Percentiles rank a stretch among this genome's conserved stretches.
phyloP scores from a whole-genome alignment of 23 red algal species.

The Gracilaria caudata region DNA sequence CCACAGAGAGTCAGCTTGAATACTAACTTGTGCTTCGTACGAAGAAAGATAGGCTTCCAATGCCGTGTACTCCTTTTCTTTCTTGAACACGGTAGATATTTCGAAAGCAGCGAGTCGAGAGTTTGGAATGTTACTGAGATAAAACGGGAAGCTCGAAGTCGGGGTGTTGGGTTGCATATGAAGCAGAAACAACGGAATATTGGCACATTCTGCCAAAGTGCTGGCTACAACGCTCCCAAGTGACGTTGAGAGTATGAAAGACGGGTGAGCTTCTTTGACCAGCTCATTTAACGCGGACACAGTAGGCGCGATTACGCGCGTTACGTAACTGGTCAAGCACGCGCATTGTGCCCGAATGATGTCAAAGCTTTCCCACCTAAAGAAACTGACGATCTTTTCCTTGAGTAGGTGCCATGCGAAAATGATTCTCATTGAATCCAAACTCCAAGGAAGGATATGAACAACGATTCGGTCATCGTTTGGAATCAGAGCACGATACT shows the following conservation, averaged over 20 bases:
- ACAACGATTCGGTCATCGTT: constrained; percentile 25
- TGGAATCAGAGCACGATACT: constrained; percentile 6
- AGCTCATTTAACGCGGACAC: neutral
- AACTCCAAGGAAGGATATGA: neutral
- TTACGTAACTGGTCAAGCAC: neutral
- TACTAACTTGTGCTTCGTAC: constrained; percentile 24
- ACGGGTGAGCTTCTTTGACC: constrained; percentile 1
- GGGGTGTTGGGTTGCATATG: constrained; percentile 50
- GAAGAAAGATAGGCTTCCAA: neutral
- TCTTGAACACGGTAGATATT: neutral
- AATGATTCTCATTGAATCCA: neutral
- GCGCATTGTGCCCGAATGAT: constrained; percentile 12
- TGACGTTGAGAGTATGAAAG: constrained; percentile 3
- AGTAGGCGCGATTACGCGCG: neutral
- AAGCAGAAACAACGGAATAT: constrained; percentile 12
- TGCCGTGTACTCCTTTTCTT: neutral
- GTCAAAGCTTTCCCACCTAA: constrained; percentile 11
- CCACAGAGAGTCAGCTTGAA: neutral
- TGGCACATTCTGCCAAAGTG: neutral
- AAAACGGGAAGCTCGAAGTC: constrained; percentile 21
- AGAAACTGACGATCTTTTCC: neutral
- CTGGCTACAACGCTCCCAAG: neutral
- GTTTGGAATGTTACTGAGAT: constrained; percentile 1
- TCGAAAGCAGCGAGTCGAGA: constrained; percentile 3
- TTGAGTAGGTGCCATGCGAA: neutral